Evolutionary conservation across 2,329 filamentous ascomycete genomes (phyloP), one percentile per base, ranked within the genome.

Genomic region (Ophiostoma angusticollis): DNA sequence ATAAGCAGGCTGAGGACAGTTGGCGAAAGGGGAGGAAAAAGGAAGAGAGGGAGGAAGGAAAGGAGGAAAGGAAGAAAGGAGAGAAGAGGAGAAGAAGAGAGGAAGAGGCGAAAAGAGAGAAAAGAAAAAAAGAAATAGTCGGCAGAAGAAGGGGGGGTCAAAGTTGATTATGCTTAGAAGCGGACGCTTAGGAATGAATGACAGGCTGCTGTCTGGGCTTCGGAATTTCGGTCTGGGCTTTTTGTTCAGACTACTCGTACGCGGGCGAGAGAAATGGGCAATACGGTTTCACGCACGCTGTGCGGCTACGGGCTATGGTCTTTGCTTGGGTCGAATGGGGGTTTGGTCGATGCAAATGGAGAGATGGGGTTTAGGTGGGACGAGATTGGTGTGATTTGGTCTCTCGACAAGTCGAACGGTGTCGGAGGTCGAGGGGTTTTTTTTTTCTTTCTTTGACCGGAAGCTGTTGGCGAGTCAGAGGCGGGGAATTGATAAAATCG

Each of bases 31-130:
- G 47, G 53, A 17, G 18, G 31, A 36, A 25, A 23, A 27, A 32
- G 30, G 34, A 33, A 39, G 41, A 37, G 31, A 14, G 21, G 51
- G 54, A 52, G 52, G 49, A 48, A 30, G n/a, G 18, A 16, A 37
- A 28, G 19, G 33, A 31, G 17, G 45, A 40, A 25, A 35, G 24
- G 43, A 46, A 52, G 21, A 19, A 41, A 30, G 22, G 24, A 18
- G 23, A 19, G 14, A 27, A 30, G 37, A 38, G 25, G 19, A 31
- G 28, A 16, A 25, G 31, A 19, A 32, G 27, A 28, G 22, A 13
- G 18, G 24, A 29, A 37, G 21, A 37, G 28, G 17, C 27, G 23
- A 32, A 33, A 39, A 40, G n/a, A 29, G n/a, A 24, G 34, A 25
- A 35, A 35, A 37, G 19, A 33, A 34, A 35, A 41, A 40, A 25